These are phyloP conservation scores for Coemansia sp. DNA, from an alignment of 192 early-diverging fungal species.

Conservation along the genomic window DNA sequence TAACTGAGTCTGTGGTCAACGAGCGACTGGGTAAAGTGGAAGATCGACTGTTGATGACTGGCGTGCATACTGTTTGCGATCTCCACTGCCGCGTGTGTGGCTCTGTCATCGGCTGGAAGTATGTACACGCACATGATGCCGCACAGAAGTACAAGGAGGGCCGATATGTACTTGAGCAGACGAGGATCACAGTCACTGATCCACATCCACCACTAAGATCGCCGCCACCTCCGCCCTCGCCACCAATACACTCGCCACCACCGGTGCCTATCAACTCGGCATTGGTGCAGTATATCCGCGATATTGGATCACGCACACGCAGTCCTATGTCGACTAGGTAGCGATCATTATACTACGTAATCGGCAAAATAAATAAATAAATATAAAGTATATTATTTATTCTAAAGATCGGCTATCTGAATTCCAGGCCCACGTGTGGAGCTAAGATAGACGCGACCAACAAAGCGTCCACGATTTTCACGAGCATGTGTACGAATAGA, in stretches of 20 bases:
- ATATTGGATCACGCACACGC: constrained; percentile 3
- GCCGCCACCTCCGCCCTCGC: background rate
- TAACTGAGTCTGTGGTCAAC: constrained; percentile 46
- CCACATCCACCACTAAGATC: background rate
- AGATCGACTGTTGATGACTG: constrained; percentile 52
- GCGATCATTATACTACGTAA: background rate
- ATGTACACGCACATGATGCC: constrained; percentile 32
- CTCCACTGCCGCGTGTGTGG: constrained; percentile 36
- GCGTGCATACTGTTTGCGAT: constrained; percentile 48
- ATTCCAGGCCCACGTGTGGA: constrained; percentile 72
- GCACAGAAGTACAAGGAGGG: constrained; percentile 52
- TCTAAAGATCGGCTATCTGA: constrained; percentile 56
- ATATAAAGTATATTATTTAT: background rate
- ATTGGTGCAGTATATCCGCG: constrained; percentile 14
- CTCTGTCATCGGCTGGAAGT: constrained; percentile 45
- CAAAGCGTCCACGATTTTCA: constrained; percentile 47
- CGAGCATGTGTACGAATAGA: constrained; percentile 61
- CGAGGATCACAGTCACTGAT: constrained; percentile 22
- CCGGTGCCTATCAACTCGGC: constrained; percentile 9
- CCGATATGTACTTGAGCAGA: constrained; percentile 44
- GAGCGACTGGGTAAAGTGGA: constrained; percentile 32
- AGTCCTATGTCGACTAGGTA: background rate
- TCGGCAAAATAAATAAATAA: no score
- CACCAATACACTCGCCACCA: constrained; percentile 7
- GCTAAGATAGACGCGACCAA: constrained; percentile 63